phyloP scores from a whole-genome alignment of 345 rosid genomes.

The Linum usitatissimum region DNA sequence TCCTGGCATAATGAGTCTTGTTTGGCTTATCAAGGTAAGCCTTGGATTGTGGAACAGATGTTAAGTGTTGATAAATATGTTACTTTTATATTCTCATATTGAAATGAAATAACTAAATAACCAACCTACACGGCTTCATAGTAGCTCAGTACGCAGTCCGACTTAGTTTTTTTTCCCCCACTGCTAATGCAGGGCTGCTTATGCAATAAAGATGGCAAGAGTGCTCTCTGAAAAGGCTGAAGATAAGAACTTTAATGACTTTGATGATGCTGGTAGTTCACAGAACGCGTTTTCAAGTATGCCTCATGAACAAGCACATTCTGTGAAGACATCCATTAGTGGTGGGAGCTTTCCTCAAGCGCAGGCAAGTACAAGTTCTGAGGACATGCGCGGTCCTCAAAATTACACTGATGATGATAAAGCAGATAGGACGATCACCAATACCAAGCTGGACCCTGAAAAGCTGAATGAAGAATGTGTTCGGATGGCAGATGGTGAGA shows the following conservation, averaged over 20 bases:
- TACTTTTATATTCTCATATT: background rate
- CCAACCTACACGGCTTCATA: constrained; percentile 1
- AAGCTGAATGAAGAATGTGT: constrained; percentile 36
- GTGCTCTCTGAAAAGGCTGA: constrained; percentile 60
- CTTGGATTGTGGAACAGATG: background rate
- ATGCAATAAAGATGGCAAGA: constrained; percentile 79
- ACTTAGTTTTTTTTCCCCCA: background rate
- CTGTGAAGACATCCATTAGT: constrained; percentile 74
- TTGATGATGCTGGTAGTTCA: constrained; percentile 61
- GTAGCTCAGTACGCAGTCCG: background rate
- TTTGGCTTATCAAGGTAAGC: background rate
- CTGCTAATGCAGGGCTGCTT: constrained; percentile 54
- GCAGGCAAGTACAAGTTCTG: constrained; percentile 78
- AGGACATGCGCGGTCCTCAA: constrained; percentile 42
- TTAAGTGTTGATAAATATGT: too few relatives aligned
- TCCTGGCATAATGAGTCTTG: background rate
- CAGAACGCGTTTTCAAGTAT: constrained; percentile 74
- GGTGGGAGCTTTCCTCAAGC: constrained; percentile 82
- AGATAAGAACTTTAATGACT: constrained; percentile 72
- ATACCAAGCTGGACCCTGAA: constrained; percentile 37
- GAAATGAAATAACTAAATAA: background rate
- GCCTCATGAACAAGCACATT: constrained; percentile 78
- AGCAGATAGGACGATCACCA: constrained; percentile 28
- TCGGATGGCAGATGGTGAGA: constrained; percentile 35
- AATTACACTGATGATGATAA: constrained; percentile 40